phyloP scores from a whole-genome alignment of 2,329 filamentous ascomycete species.

The Elsinoe australis region DNA sequence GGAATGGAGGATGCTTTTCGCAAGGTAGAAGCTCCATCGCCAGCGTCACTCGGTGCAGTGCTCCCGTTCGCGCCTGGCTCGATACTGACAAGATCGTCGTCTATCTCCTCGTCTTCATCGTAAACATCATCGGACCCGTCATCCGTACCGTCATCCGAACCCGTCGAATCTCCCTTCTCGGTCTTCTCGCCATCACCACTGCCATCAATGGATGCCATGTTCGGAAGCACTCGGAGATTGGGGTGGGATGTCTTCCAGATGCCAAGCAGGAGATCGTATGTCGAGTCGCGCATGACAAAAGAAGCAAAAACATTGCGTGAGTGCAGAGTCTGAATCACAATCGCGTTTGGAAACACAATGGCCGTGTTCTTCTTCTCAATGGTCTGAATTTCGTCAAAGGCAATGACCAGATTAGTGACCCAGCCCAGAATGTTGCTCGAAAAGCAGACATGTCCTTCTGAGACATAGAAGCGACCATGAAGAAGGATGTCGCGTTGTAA shows the following conservation, averaged over 20 bases:
- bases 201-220: conserved; percentile 75
- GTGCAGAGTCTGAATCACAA: conserved; percentile 92
- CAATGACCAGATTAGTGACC: conserved; percentile 95
- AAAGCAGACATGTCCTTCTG: conserved; percentile 95
- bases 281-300: conserved; percentile 87
- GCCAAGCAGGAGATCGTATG: conserved; percentile 92
- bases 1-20: conserved; percentile 63
- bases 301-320: conserved; percentile 94
- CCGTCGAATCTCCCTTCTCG: conserved; percentile 65
- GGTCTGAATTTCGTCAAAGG: conserved; percentile 94
- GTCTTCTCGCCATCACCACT: conserved; percentile 78
- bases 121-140: conserved; percentile 68
- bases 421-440: conserved; percentile 98
- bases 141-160: conserved; percentile 41
- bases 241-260: conserved; percentile 98
- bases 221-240: conserved; percentile 80
- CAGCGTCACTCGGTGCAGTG: conserved; percentile 46
- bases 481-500: conserved; percentile 91
- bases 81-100: conserved; percentile 54
- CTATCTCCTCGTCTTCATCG: conserved; percentile 72
- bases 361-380: conserved; percentile 96
- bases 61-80: conserved; percentile 46
- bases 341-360: conserved; percentile 90
- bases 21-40: conserved; percentile 43
- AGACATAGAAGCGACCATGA: conserved; percentile 89